phyloP scores from a whole-genome alignment of 495 filamentous ascomycete genomes.

The Paragyromitra xinjiangensis region DNA sequence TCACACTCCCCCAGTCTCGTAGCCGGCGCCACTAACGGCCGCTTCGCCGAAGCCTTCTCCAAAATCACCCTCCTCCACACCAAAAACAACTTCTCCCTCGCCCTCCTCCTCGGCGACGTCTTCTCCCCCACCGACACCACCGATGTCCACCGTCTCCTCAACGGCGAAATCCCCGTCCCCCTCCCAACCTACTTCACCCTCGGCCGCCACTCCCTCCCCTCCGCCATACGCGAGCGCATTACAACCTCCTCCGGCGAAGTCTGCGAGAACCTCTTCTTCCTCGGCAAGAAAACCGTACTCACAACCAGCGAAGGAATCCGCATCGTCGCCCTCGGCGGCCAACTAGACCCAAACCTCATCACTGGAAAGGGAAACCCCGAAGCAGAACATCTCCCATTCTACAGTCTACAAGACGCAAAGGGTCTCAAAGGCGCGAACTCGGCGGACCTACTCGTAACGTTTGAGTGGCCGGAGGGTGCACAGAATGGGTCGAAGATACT shows the following conservation, averaged over 20 bases:
- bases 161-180: constrained; percentile 74
- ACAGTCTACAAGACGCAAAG: constrained; percentile 79
- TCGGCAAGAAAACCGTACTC: constrained; percentile 82
- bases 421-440: constrained; percentile 74
- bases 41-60: constrained; percentile 73
- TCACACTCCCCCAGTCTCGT: constrained; percentile 70
- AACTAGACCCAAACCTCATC: constrained; percentile 64
- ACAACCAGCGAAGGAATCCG: constrained; percentile 90
- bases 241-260: constrained; percentile 75
- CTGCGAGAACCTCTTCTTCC: constrained; percentile 84
- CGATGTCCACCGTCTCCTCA: constrained; percentile 63
- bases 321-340: constrained; percentile 82
- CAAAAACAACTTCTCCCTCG: constrained; percentile 87
- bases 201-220: constrained; percentile 73
- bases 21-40: constrained; percentile 78
- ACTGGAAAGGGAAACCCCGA: constrained; percentile 61
- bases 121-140: constrained; percentile 64
- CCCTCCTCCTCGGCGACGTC: constrained; percentile 82
- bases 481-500: constrained; percentile 62
- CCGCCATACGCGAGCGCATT: constrained; percentile 72
- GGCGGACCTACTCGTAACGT: constrained; percentile 86
- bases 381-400: constrained; percentile 68
- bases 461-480: constrained; percentile 80
- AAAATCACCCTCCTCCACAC: constrained; percentile 80
- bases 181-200: constrained; percentile 88